These are phyloP conservation scores for Lentinus brumalis DNA, from an alignment of 768 basidiomycete genomes.

Conservation along the genomic window DNA sequence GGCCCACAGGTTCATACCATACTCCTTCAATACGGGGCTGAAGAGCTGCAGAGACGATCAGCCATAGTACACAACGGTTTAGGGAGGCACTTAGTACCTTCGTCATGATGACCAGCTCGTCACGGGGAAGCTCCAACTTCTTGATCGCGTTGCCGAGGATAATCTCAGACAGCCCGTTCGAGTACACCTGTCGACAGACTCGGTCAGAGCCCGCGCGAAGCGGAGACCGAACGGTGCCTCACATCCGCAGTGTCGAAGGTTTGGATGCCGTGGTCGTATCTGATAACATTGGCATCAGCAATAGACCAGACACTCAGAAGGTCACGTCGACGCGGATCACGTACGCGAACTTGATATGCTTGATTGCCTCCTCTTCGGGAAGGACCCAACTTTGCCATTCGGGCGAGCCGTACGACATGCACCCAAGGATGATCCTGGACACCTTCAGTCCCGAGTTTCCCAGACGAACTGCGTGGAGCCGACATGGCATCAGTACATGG, in stretches of 20 bases:
- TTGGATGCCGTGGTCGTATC: slow-evolving; percentile 41
- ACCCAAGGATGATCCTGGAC: slow-evolving; percentile 39
- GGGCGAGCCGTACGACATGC: slow-evolving; percentile 29
- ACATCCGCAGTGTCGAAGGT: slow-evolving; percentile 39
- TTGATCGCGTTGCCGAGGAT: slow-evolving; percentile 51
- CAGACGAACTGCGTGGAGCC: slow-evolving; percentile 39
- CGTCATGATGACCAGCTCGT: slow-evolving; percentile 48
- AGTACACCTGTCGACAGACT: slow-evolving; percentile 30
- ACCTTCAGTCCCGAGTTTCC: slow-evolving; percentile 48
- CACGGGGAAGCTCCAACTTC: slow-evolving; percentile 42
- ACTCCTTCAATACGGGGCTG: slow-evolving; percentile 12
- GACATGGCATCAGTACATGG: too few relatives aligned
- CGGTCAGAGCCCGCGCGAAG: neutral
- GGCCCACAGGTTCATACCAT: slow-evolving; percentile 8
- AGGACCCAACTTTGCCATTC: slow-evolving; percentile 39
- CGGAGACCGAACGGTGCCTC: neutral
- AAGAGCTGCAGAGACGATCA: slow-evolving; percentile 10
- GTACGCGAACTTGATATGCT: slow-evolving; percentile 43
- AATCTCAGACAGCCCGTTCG: slow-evolving; percentile 42
- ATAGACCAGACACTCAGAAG: neutral
- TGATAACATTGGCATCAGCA: neutral
- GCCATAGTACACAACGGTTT: neutral
- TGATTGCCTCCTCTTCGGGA: slow-evolving; percentile 34
- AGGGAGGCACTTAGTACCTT: slow-evolving; percentile 35
- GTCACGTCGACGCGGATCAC: slow-evolving; percentile 17